A percentile compares a stretch with the other conserved stretches of the same genome.
Conservation (phyloP, 2,329 filamentous ascomycete genomes). For the Pseudohalonectria lignicola region DNA sequence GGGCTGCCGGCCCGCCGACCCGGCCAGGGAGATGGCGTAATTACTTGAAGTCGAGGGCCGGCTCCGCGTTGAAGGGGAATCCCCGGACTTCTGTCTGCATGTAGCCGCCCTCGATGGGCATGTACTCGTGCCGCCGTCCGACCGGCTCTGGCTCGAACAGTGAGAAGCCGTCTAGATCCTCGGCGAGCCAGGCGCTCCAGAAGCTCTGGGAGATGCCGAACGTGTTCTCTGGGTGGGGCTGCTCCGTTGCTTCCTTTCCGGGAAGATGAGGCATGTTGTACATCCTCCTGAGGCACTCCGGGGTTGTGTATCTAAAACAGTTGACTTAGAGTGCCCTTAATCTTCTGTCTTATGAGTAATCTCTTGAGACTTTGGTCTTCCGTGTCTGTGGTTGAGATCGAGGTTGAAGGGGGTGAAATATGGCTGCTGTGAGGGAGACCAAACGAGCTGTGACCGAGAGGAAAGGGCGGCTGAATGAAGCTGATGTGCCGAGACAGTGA, state of each 20-base stretch:
- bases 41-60: conserved; percentile 29
- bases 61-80: conserved; percentile 13
- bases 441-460: not conserved
- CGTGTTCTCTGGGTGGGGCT: conserved; percentile 28
- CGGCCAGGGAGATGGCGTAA: conserved; percentile 23
- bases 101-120: conserved; percentile 33
- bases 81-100: conserved; percentile 22
- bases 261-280: not conserved
- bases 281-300: not conserved
- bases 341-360: not conserved
- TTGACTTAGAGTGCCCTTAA: not conserved
- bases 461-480: not conserved
- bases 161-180: conserved; percentile 36
- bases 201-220: conserved; percentile 42
- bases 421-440: not conserved
- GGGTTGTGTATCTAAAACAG: not conserved
- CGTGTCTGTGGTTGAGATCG: not conserved
- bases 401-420: not conserved
- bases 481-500: not conserved
- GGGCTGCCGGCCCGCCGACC: conserved; percentile 30
- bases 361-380: not conserved
- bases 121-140: conserved; percentile 29
- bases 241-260: not conserved
- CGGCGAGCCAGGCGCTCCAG: conserved; percentile 37
- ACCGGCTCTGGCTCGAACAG: conserved; percentile 28